phyloP scores from a whole-genome alignment of 2,329 filamentous ascomycete species.

The Helicocarpus griseus region DNA sequence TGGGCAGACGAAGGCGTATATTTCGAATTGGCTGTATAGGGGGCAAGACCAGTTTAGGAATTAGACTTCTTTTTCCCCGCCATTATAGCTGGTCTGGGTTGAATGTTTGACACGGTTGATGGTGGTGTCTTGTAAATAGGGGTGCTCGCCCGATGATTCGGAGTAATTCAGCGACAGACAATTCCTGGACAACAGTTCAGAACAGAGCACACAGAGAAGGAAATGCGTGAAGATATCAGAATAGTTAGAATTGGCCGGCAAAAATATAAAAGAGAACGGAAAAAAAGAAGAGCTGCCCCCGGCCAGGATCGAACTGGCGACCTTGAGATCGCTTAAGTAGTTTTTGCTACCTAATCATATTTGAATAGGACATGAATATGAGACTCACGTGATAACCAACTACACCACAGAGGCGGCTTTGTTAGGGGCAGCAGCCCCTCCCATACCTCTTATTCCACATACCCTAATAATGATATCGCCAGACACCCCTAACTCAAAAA shows the following conservation, averaged over 20 bases:
- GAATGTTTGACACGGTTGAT: no score
- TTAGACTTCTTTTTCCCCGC: no score
- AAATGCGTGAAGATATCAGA: background rate
- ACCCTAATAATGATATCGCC: no score
- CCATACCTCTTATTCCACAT: no score
- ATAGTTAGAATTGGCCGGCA: background rate
- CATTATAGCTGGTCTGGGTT: no score
- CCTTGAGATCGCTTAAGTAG: slow-evolving; percentile 6
- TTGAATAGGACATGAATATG: slow-evolving; percentile 2
- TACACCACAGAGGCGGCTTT: slow-evolving; percentile 3
- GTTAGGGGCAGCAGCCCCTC: background rate
- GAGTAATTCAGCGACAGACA: no score
- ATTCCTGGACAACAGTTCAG: no score
- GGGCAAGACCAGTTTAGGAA: background rate
- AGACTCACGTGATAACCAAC: slow-evolving; percentile 6
- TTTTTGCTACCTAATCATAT: slow-evolving; percentile 5
- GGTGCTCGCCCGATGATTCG: no score
- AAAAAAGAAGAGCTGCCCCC: background rate
- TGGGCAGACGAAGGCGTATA: slow-evolving; percentile 36
- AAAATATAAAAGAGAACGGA: background rate
- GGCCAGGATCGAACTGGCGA: slow-evolving; percentile 5
- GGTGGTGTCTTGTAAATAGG: no score
- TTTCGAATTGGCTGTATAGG: slow-evolving; percentile 40
- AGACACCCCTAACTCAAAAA: no score
- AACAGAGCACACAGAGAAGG: background rate